Evolutionary conservation across 2,329 filamentous ascomycete genomes (phyloP).

Genomic region (Onygenales sp.): DNA sequence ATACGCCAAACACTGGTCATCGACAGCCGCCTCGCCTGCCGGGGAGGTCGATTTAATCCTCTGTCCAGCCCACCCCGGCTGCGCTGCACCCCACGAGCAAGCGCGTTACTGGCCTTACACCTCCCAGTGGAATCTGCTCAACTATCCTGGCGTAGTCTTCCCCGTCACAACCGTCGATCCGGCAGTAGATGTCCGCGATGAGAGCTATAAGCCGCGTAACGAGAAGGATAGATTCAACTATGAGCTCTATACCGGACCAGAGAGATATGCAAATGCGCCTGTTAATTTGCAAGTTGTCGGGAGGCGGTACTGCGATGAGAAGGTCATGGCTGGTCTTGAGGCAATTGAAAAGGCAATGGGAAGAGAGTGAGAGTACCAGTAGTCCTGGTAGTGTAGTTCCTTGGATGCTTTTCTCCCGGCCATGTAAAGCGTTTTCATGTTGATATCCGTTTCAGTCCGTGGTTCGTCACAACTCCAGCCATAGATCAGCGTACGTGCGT

Average conservation of each 20-base stretch:
- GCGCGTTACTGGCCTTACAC: constrained; percentile 58
- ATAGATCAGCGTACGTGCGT: too few species aligned
- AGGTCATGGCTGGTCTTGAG: constrained; percentile 31
- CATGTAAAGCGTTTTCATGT: too few species aligned
- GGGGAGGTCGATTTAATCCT: constrained; percentile 48
- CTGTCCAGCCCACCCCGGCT: constrained; percentile 48
- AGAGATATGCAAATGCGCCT: constrained; percentile 41
- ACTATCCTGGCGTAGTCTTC: constrained; percentile 55
- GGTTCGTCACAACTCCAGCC: too few species aligned
- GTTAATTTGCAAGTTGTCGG: constrained; percentile 47
- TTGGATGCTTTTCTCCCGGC: too few species aligned
- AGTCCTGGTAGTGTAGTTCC: background rate
- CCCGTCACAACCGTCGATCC: constrained; percentile 43
- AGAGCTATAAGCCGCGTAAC: constrained; percentile 29
- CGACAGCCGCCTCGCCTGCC: constrained; percentile 21
- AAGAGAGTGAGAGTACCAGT: constrained; percentile 7
- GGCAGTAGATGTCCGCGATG: constrained; percentile 29
- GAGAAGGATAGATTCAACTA: constrained; percentile 40
- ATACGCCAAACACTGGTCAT: constrained; percentile 39
- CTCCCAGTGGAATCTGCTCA: constrained; percentile 58
- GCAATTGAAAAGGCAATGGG: constrained; percentile 24
- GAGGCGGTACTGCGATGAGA: constrained; percentile 46
- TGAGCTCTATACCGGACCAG: constrained; percentile 38
- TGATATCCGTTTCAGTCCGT: too few species aligned
- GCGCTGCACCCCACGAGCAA: constrained; percentile 44